These are phyloP conservation scores for Cyberlindnera xishuangbannaensis DNA, from an alignment of 805 yeast genomes.

Conservation along the genomic window DNA sequence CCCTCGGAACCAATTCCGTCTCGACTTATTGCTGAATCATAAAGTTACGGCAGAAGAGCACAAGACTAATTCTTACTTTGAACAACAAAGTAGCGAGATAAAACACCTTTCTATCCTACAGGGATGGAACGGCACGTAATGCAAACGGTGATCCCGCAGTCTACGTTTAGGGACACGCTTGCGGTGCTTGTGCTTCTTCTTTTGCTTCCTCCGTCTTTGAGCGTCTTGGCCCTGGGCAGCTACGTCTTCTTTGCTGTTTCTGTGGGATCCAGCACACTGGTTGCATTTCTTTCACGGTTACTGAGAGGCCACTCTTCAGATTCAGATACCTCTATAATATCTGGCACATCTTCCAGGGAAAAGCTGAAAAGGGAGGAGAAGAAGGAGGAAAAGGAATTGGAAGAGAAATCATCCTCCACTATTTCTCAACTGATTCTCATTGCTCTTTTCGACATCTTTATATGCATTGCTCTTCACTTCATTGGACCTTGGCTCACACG, in stretches of 20 bases:
- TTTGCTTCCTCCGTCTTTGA: constrained; percentile 20
- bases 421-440: constrained; percentile 16
- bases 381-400: constrained; percentile 3
- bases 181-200: constrained; percentile 21
- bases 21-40: too few relatives aligned
- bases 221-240: constrained; percentile 13
- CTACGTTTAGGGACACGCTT: constrained; percentile 20
- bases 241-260: constrained; percentile 9
- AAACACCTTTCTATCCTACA: too few relatives aligned
- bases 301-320: constrained; percentile 2
- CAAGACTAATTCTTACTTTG: too few relatives aligned
- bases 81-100: too few relatives aligned
- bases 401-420: too few relatives aligned
- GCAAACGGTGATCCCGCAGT: constrained; percentile 16
- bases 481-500: constrained; percentile 21
- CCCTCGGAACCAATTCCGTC: too few relatives aligned
- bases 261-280: constrained; percentile 3
- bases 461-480: constrained; percentile 15
- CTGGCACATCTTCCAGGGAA: constrained; percentile 1
- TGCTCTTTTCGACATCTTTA: constrained; percentile 14
- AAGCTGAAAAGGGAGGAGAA: constrained; percentile 5
- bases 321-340: not conserved
- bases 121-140: too few relatives aligned
- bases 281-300: constrained; percentile 5
- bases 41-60: too few relatives aligned